Conservation (phyloP, 495 filamentous ascomycete genomes). For the Jackrogersella multiformis region DNA sequence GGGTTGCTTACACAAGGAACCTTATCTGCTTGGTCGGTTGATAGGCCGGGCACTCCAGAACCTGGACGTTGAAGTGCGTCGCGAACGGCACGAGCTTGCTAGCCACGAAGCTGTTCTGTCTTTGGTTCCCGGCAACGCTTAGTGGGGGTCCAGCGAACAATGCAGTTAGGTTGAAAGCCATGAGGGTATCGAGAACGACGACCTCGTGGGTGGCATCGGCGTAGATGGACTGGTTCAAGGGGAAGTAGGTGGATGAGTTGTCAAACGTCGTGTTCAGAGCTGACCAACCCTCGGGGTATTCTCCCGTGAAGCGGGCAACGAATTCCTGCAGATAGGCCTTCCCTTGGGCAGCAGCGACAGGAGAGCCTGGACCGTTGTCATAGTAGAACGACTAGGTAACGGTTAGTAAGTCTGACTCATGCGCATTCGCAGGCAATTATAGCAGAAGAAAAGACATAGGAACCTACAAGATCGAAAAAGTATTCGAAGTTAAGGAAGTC, state of each 20-base stretch:
- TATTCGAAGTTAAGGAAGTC: constrained; percentile 50
- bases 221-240: constrained; percentile 57
- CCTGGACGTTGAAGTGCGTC: constrained; percentile 43
- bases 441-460: constrained; percentile 4
- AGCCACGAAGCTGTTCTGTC: constrained; percentile 46
- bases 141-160: constrained; percentile 47
- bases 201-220: constrained; percentile 61
- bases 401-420: constrained; percentile 12
- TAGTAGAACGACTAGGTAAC: constrained; percentile 46
- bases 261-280: constrained; percentile 63
- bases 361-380: constrained; percentile 48
- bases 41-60: constrained; percentile 44
- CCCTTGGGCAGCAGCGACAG: constrained; percentile 48
- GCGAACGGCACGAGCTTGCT: constrained; percentile 47
- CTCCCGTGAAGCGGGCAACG: constrained; percentile 63
- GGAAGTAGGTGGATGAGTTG: constrained; percentile 54
- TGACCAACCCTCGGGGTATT: constrained; percentile 58
- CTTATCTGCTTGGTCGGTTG: constrained; percentile 45
- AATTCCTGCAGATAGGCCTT: constrained; percentile 67
- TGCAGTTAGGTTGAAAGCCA: constrained; percentile 53
- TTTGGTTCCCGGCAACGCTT: constrained; percentile 33
- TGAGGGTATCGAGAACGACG: constrained; percentile 57
- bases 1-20: constrained; percentile 41
- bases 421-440: background rate
- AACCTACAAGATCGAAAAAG: constrained; percentile 43